phyloP scores from a whole-genome alignment of 83 land plant species.

The Picea abies region DNA sequence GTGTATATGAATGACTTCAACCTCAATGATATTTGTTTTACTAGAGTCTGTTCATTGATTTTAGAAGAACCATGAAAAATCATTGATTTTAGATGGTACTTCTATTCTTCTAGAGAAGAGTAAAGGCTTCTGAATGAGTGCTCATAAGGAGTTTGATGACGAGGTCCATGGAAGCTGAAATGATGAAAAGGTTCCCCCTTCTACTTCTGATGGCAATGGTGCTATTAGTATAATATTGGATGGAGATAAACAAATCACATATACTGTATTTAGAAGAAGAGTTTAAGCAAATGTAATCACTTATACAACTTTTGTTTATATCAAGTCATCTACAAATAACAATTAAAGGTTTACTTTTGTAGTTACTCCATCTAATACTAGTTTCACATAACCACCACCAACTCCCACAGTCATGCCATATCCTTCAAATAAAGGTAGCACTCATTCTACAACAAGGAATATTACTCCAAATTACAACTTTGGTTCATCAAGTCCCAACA shows the following conservation, averaged over 20 bases:
- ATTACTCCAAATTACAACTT: too few relatives aligned
- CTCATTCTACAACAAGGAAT: too few relatives aligned
- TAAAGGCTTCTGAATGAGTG: slow-evolving; percentile 55
- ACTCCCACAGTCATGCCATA: too few relatives aligned
- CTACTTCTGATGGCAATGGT: slow-evolving; percentile 21
- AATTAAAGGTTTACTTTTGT: slow-evolving; percentile 15
- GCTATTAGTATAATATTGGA: too few relatives aligned
- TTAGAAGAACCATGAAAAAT: too few relatives aligned
- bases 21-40: too few relatives aligned
- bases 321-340: slow-evolving; percentile 13
- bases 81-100: slow-evolving; percentile 3
- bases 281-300: background rate
- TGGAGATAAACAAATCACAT: slow-evolving; percentile 8
- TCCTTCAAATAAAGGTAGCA: too few relatives aligned
- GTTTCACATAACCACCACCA: slow-evolving; percentile 23
- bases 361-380: slow-evolving; percentile 9
- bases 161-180: background rate
- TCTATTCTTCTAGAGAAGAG: slow-evolving; percentile 13
- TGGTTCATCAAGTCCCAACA: too few relatives aligned
- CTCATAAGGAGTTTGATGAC: slow-evolving; percentile 30
- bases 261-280: background rate
- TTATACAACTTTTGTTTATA: background rate
- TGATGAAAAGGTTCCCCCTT: background rate
- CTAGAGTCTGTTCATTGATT: too few relatives aligned
- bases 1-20: too few relatives aligned